phyloP scores from a whole-genome alignment of 129 eudicot species.

The Chrysanthemum seticuspe region DNA sequence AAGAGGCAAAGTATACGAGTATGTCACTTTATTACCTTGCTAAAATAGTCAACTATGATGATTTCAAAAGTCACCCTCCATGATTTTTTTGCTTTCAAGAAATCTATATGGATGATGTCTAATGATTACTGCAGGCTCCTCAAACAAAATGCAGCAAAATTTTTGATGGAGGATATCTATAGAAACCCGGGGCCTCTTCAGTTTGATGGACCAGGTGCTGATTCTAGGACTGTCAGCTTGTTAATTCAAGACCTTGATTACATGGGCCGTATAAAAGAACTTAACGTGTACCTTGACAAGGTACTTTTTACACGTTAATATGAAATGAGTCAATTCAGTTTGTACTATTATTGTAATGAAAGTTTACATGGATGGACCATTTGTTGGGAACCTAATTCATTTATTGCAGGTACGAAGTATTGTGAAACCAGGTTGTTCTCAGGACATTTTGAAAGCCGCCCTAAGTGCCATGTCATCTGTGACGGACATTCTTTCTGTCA shows the following conservation, averaged over 20 bases:
- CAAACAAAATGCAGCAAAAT: conserved; percentile 73
- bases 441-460: conserved; percentile 84
- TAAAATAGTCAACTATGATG: too few species aligned
- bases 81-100: not conserved
- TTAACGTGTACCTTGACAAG: conserved; percentile 81
- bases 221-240: conserved; percentile 73
- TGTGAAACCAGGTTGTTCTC: conserved; percentile 96
- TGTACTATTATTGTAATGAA: too few species aligned
- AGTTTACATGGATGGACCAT: too few species aligned
- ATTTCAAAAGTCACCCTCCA: too few species aligned
- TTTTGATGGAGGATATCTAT: conserved; percentile 81
- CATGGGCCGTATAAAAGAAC: conserved; percentile 94
- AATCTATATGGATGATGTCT: not conserved
- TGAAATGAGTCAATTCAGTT: not conserved
- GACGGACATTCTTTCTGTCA: conserved; percentile 65
- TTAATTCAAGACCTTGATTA: conserved; percentile 93
- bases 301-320: conserved; percentile 29
- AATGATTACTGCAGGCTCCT: conserved; percentile 51
- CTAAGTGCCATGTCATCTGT: conserved; percentile 84
- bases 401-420: conserved; percentile 67
- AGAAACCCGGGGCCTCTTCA: conserved; percentile 99
- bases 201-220: conserved; percentile 97
- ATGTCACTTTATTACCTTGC: conserved; percentile 27
- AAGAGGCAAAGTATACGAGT: conserved; percentile 91
- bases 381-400: not conserved